These are phyloP conservation scores for Boletus vermiculosoides DNA, from an alignment of 768 basidiomycete species.

Conservation along the genomic window DNA sequence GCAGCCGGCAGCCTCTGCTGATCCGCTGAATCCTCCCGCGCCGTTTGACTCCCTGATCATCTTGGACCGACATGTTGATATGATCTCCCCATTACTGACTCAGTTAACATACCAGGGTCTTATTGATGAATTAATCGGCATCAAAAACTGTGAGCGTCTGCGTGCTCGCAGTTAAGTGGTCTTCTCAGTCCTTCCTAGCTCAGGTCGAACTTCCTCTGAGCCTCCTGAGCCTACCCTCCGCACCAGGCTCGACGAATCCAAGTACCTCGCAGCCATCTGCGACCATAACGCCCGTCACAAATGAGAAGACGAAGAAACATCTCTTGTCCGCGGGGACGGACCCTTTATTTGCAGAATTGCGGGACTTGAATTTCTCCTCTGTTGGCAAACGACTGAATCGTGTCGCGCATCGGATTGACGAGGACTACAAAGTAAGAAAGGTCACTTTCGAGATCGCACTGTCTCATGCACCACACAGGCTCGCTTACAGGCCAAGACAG, in stretches of 20 bases:
- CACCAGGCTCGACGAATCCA: conserved; percentile 38
- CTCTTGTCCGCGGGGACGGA: conserved; percentile 77
- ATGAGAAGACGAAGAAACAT: conserved; percentile 88
- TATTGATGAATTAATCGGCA: conserved; percentile 86
- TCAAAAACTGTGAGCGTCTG: conserved; percentile 75
- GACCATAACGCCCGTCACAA: conserved; percentile 52
- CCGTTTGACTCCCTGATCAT: conserved; percentile 85
- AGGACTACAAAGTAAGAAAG: conserved; percentile 78
- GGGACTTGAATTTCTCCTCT: conserved; percentile 90
- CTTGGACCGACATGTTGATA: conserved; percentile 86
- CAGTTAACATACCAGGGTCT: conserved; percentile 97
- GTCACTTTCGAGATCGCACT: neutral
- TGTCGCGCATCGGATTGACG: conserved; percentile 81
- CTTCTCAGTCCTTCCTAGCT: conserved; percentile 41
- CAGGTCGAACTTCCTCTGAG: conserved; percentile 80
- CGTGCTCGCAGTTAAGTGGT: neutral
- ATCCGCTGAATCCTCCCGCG: conserved; percentile 47
- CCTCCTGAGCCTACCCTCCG: conserved; percentile 56
- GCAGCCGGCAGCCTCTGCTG: conserved; percentile 36
- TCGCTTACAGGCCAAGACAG: conserved; percentile 84
- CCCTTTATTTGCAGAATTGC: conserved; percentile 74
- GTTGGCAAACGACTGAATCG: conserved; percentile 80
- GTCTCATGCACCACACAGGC: conserved; percentile 44
- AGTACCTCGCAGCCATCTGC: conserved; percentile 43
- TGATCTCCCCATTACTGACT: conserved; percentile 93